Evolutionary conservation across 768 basidiomycete species (phyloP).

Genomic region (Coprinellus aureogranulatus): DNA sequence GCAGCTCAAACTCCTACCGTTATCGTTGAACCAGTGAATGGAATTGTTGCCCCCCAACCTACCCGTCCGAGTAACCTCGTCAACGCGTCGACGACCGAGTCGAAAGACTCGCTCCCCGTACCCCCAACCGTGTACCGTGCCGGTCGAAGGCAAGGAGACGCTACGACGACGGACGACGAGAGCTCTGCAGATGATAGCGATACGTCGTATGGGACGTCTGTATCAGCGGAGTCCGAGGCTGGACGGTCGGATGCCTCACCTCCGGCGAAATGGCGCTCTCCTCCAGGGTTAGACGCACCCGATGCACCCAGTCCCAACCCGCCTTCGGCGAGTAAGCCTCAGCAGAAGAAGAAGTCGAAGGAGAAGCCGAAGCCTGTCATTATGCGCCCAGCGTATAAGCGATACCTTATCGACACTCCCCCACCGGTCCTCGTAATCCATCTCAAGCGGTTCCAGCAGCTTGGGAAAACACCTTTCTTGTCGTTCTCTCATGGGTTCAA

Average conservation of each 20-base stretch:
- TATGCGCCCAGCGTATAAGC: slow-evolving; percentile 85
- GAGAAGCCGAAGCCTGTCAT: slow-evolving; percentile 64
- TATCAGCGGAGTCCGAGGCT: slow-evolving; percentile 21
- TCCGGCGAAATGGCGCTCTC: too few relatives aligned
- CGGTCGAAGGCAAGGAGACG: slow-evolving; percentile 9
- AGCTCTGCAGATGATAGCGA: slow-evolving; percentile 46
- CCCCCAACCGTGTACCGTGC: slow-evolving; percentile 10
- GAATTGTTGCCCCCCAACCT: slow-evolving; percentile 1
- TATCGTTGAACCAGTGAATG: not conserved
- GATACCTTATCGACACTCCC: slow-evolving; percentile 83
- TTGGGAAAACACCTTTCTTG: slow-evolving; percentile 57
- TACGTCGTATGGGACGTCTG: slow-evolving; percentile 29
- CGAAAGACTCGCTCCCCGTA: slow-evolving; percentile 23
- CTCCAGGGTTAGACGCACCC: not conserved
- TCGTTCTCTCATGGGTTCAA: slow-evolving; percentile 75
- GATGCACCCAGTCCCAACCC: slow-evolving; percentile 4
- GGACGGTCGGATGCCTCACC: not conserved
- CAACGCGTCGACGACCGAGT: slow-evolving; percentile 11
- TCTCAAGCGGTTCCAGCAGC: slow-evolving; percentile 92
- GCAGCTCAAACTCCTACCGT: not conserved
- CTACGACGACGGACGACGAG: slow-evolving; percentile 28
- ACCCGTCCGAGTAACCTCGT: not conserved
- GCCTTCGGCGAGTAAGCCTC: not conserved
- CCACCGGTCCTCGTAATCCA: slow-evolving; percentile 91
- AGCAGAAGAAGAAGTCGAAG: slow-evolving; percentile 28